Percentiles rank a stretch among this genome's conserved stretches.
These are phyloP conservation scores for Serendipita indica DNA, from an alignment of 768 basidiomycete genomes.

Conservation along the genomic window DNA sequence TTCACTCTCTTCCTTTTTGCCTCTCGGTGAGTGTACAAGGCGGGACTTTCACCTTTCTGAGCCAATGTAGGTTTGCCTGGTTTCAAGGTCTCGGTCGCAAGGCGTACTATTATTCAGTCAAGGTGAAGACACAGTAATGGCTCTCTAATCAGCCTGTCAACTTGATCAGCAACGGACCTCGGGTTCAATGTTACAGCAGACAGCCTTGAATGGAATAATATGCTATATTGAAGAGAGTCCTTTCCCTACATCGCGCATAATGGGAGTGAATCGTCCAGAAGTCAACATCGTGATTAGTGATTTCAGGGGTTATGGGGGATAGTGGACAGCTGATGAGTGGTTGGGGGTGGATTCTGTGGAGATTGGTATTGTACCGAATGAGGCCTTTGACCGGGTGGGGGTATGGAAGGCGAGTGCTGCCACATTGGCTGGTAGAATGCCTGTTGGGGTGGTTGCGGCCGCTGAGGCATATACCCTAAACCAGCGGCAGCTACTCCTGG, in stretches of 20 bases:
- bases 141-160: background rate
- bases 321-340: no score
- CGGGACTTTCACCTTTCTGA: constrained; percentile 2
- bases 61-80: constrained; percentile 34
- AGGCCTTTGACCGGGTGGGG: background rate
- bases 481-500: background rate
- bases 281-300: no score
- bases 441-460: background rate
- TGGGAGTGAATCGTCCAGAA: no score
- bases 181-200: background rate
- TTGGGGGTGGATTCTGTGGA: no score
- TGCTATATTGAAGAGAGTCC: no score
- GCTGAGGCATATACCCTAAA: background rate
- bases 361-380: no score
- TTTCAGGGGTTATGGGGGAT: no score
- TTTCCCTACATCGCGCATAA: no score
- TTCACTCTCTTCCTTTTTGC: constrained; percentile 40
- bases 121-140: background rate
- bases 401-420: background rate
- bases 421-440: background rate
- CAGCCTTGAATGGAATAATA: no score
- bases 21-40: constrained; percentile 32
- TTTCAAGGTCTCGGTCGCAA: constrained; percentile 37
- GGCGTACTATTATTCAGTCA: constrained; percentile 20
- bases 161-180: background rate